Evolutionary conservation across 768 basidiomycete species (phyloP).

Genomic region (Auriculariales sp.): DNA sequence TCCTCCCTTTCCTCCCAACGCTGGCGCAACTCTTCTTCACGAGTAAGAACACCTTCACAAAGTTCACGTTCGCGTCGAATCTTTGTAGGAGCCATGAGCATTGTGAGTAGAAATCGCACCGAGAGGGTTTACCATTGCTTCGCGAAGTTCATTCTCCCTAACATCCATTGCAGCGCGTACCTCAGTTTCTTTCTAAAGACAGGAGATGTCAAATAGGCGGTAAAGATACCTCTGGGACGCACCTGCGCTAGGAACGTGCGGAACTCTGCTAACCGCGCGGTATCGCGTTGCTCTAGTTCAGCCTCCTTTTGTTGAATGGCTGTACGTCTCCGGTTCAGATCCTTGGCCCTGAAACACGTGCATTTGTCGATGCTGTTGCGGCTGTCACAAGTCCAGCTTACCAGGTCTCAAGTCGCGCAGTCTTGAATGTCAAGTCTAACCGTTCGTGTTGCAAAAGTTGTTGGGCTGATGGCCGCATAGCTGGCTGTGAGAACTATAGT

Average conservation of each 20-base stretch:
- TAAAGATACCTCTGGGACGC: too few relatives aligned
- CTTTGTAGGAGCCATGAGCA: constrained; percentile 1
- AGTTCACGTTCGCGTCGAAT: constrained; percentile 2
- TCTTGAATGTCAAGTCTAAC: constrained; percentile 48
- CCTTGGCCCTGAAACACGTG: too few relatives aligned
- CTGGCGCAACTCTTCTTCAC: constrained; percentile 2
- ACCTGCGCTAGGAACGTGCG: constrained; percentile 25
- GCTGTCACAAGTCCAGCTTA: constrained; percentile 40
- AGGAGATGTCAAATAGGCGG: too few relatives aligned
- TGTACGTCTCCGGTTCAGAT: too few relatives aligned
- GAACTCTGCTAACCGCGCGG: constrained; percentile 17
- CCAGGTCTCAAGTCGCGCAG: constrained; percentile 46
- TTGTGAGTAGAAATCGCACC: background rate
- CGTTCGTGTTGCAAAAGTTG: constrained; percentile 74
- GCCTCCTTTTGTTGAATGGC: too few relatives aligned
- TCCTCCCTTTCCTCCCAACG: constrained; percentile 34
- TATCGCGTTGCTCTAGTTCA: constrained; percentile 30
- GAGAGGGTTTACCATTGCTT: constrained; percentile 46
- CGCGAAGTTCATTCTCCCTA: constrained; percentile 56
- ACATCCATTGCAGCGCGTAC: constrained; percentile 43
- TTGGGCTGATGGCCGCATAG: constrained; percentile 71
- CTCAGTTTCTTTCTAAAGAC: constrained; percentile 29
- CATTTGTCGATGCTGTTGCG: too few relatives aligned
- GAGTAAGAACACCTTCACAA: background rate
- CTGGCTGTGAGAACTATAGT: constrained; percentile 35